Evolutionary conservation across 371 early-diverging fungal genomes (phyloP), one percentile per base, ranked within the genome.

Genomic region (Blakeslea trispora): DNA sequence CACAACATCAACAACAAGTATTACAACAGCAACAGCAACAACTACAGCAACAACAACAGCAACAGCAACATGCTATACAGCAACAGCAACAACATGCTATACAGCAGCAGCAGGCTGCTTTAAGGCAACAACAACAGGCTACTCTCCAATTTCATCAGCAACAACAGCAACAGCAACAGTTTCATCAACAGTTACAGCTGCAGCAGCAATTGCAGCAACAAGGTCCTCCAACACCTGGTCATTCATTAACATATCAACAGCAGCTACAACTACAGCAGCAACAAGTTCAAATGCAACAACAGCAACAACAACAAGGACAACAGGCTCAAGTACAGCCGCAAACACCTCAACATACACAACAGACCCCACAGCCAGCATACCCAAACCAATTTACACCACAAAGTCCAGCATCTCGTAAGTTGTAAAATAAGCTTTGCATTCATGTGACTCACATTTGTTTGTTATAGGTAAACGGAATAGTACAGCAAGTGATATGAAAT

Each of bases 121-220:
- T 54, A 45, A 66, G 66, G 32, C 64, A 63, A 21, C 61, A 55
- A 32, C 64, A 53, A 18, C 61, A 57, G 50, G 58, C 61, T 43
- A 37, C 52, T 17, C 19, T 35, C 6, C 57, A 62, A 32, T 45
- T 55, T 19, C 68, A 63, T 32, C 63, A 60, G 17, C 64, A 58
- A 11, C 45, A 46, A 24, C 57, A 44, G 19, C 49, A 34, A 17
- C 45, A 46, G 19, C 57, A 44, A n/a, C 49, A 34, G 14, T 39
- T 44, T 18, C 56, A 55, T 13, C 53, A 52, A 43, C 21, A 37
- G 13, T 53, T 52, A 46, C 32, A 58, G 62, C 50, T 72, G 59
- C 48, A 68, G 60, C 59, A 66, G 11, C 49, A 50, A 41, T 43
- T 34, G 15, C 44, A 17, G 18, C 44, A 14, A 19, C 44, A 14